Conservation (phyloP, 2,329 filamentous ascomycete species). For the Cladosporium phlei region DNA sequence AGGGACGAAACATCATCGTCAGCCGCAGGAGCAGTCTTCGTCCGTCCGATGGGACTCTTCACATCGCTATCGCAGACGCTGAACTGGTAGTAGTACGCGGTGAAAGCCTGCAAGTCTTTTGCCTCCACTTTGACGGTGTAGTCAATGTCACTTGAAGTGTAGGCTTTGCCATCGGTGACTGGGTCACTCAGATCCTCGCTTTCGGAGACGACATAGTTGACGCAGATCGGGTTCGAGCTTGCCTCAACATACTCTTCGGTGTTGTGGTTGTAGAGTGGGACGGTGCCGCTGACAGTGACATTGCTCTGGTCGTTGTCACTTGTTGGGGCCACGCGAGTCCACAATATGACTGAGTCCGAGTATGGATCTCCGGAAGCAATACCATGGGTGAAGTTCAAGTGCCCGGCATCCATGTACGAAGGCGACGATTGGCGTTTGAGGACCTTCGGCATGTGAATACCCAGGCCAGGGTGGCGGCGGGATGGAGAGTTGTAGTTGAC, state of each 20-base stretch:
- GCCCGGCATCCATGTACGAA: slow-evolving; percentile 39
- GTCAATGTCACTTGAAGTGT: slow-evolving; percentile 27
- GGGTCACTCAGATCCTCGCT: slow-evolving; percentile 18
- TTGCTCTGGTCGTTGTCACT: slow-evolving; percentile 25
- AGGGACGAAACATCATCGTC: slow-evolving; percentile 23
- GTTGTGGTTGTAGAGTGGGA: slow-evolving; percentile 25
- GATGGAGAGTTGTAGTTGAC: slow-evolving; percentile 66
- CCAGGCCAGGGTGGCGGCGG: slow-evolving; percentile 56
- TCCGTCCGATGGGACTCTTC: slow-evolving; percentile 23
- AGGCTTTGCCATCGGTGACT: slow-evolving; percentile 20
- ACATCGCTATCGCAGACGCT: slow-evolving; percentile 21
- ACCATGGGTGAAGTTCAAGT: slow-evolving; percentile 59
- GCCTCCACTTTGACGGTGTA: slow-evolving; percentile 28
- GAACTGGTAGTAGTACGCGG: slow-evolving; percentile 28
- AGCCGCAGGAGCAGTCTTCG: slow-evolving; percentile 23
- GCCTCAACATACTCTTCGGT: slow-evolving; percentile 23
- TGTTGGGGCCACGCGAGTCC: slow-evolving; percentile 30
- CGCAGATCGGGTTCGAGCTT: slow-evolving; percentile 21
- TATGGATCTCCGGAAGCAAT: slow-evolving; percentile 40
- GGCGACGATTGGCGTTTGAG: slow-evolving; percentile 47
- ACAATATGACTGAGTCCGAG: slow-evolving; percentile 38
- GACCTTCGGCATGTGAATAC: slow-evolving; percentile 59
- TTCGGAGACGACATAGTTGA: slow-evolving; percentile 19
- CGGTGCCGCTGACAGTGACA: slow-evolving; percentile 24
- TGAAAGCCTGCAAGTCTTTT: slow-evolving; percentile 21